Base-by-base conservation (phyloP, 2,329 filamentous ascomycete genomes). In the Trichoderma hamatum region DNA sequence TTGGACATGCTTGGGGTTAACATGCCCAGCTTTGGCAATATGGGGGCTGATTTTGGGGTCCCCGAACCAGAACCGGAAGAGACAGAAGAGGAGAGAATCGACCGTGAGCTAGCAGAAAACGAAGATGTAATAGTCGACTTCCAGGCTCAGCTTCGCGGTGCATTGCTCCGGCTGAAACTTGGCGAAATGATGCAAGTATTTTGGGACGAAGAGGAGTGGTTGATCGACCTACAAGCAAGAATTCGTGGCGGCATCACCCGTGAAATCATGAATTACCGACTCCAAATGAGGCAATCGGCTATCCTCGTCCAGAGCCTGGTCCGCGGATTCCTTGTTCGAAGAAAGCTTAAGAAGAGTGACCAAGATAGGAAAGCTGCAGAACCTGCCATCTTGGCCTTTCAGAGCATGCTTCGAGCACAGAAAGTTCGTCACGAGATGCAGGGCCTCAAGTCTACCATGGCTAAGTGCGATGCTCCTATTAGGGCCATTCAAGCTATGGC, bases 11-110 rank as follows among this genome's bases (percentile, higher is more conserved):
- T 97, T 72, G 96, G 96, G 67, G 88, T 95, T 72, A 96, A 88
- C 76, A 97, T 99, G 94, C 96, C 96, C 49, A 97, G 93, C 82
- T 99, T 99, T 82, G 94, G 94, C 67, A 96, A 94, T 70, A 98
- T 99, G 92, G 91, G 94, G 62, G 95, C 94, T 72, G 95, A 96
- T 76, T 97, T 99, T 83, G 94, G 93, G 46, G 91, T 95, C 6
- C 75, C 79, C 28, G 93, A 91, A 67, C 92, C 64, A 3, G 64
- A 67, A 2, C 91, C 91, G 0, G 89, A 92, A 76, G 96, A 98
- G 76, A 94, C 92, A 0, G 95, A 98, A 74, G 92, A 98, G 75
- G 94, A 98, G 75, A 86, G 94, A 54, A 90, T 96, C 67, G 88
- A 94, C 60, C 86, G 94, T 67, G 93, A 97, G 77, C 81, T 99